Evolutionary conservation across 1,284 basidiomycete species (phyloP), one percentile per base, ranked within the genome.

Genomic region (Laetiporus sulphureus): DNA sequence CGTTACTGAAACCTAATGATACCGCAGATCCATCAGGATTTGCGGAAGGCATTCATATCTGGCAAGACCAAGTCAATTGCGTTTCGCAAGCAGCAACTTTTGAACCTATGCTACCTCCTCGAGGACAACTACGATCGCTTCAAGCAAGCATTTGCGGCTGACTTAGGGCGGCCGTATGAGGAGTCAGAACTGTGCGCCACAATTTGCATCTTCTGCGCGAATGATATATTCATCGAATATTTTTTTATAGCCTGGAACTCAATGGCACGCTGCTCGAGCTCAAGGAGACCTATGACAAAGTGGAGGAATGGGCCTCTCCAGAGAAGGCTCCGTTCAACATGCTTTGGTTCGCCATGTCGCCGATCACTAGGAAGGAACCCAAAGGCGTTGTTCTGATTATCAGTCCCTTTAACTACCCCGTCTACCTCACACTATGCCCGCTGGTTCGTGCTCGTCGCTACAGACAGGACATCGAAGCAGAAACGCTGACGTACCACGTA

Each of bases 231-330:
- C 8, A 8, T 29, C 8, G n/a, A n/a, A 18, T 20, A 24, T 4
- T 19, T 10, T n/a, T 15, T 20, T 32, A 3, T 15, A 33, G 41
- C 25, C 36, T 42, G 2, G 83, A 86, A 48, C 67, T 81, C 39
- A 60, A 63, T 20, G 56, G 71, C 6, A 67, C 72, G 6, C 56
- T 85, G 19, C 57, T 64, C 31, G 90, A 93, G 53, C 68, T 77
- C 35, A 70, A 79, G 38, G 62, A 71, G 0, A 75, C 83, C 1
- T 75, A 89, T 51, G 70, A 77, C 32, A 73, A 77, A 39, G 72
- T 94, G 34, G 78, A 79, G 21, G 77, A 77, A 56, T 91, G 89
- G 90, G 70, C 82, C 13, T 79, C 80, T 56, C 71, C 84, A 4
- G 81, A 89, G 47, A 71, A 64, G 32, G 67, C 75, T 0, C 57